Evolutionary conservation across 495 filamentous ascomycete species (phyloP).

Genomic region (Penicillium silybi): DNA sequence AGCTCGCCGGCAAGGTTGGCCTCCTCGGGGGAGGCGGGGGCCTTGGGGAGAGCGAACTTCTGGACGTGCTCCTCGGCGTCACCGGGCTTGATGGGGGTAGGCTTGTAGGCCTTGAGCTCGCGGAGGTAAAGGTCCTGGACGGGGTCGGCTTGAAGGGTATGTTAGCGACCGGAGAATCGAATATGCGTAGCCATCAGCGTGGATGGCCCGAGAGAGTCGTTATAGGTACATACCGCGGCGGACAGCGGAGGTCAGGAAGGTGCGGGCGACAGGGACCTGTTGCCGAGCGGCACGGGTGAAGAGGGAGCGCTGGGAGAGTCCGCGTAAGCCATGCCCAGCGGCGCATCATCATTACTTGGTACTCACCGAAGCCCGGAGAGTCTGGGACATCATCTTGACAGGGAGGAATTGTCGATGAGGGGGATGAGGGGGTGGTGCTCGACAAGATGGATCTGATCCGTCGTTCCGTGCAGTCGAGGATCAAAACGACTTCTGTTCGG

Average conservation of each 20-base stretch:
- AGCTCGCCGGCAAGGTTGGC: conserved; percentile 82
- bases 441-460: conserved; percentile 34
- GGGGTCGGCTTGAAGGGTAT: conserved; percentile 66
- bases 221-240: conserved; percentile 36
- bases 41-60: conserved; percentile 72
- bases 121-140: conserved; percentile 96
- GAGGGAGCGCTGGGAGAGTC: conserved; percentile 65
- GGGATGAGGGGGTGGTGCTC: conserved; percentile 23
- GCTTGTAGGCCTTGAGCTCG: conserved; percentile 92
- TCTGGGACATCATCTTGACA: conserved; percentile 63
- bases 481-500: conserved; percentile 34
- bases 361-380: conserved; percentile 64
- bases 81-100: conserved; percentile 71
- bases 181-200: neutral
- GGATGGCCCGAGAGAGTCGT: neutral
- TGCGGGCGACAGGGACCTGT: conserved; percentile 64
- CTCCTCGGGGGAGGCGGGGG: conserved; percentile 87
- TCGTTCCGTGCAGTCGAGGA: conserved; percentile 31
- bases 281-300: conserved; percentile 73
- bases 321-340: conserved; percentile 14
- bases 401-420: conserved; percentile 24
- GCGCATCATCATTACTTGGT: conserved; percentile 1
- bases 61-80: conserved; percentile 90
- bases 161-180: conserved; percentile 12
- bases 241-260: conserved; percentile 62